A percentile compares a stretch with the other conserved stretches of the same genome.
Evolutionary conservation across 2,329 filamentous ascomycete species (phyloP).

Genomic region (Ciborinia camelliae): DNA sequence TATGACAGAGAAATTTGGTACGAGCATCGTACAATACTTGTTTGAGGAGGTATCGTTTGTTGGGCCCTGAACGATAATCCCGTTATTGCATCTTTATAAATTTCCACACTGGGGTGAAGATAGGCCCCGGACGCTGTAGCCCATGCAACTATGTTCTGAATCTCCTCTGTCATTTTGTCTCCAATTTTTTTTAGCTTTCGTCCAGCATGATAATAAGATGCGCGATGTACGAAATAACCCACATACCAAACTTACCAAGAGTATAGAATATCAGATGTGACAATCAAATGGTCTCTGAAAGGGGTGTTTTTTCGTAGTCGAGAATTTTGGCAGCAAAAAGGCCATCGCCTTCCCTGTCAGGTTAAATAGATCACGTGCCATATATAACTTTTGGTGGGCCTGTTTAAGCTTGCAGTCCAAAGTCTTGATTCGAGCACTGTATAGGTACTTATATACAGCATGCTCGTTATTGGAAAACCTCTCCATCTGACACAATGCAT

Average conservation of each 20-base stretch:
- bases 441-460: neutral
- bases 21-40: slow-evolving; percentile 51
- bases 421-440: neutral
- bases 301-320: too few species aligned
- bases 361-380: neutral
- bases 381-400: neutral
- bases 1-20: slow-evolving; percentile 55
- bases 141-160: slow-evolving; percentile 48
- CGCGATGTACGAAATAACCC: too few species aligned
- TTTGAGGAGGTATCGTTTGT: slow-evolving; percentile 23
- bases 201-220: neutral
- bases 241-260: too few species aligned
- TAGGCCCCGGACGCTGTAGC: slow-evolving; percentile 44
- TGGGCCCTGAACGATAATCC: slow-evolving; percentile 49
- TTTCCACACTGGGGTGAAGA: slow-evolving; percentile 51
- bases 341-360: neutral
- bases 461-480: too few species aligned
- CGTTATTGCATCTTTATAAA: slow-evolving; percentile 50
- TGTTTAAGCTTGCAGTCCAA: neutral
- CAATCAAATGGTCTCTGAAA: too few species aligned
- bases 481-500: neutral
- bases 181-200: neutral
- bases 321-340: neutral
- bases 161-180: slow-evolving; percentile 17
- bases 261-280: too few species aligned